Base-by-base conservation (phyloP, 164 flowering plant species). In the Chimonanthus salicifolius region DNA sequence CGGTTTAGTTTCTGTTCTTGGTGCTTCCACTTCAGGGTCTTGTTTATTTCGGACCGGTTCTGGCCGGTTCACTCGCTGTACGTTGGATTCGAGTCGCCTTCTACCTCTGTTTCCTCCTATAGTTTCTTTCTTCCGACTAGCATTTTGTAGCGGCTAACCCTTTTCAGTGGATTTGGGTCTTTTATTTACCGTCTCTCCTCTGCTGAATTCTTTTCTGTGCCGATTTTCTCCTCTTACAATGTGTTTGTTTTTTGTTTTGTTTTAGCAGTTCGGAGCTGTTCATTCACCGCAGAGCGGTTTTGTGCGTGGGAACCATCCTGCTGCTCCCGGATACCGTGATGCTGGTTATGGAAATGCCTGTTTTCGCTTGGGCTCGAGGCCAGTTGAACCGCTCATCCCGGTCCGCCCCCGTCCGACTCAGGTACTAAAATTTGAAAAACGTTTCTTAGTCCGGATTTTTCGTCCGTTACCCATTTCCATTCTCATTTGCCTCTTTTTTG, bases 341-440 rank as follows among this genome's bases (percentile, higher is more conserved):
- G 48, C 58, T 44, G 67, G 16, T 46, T 45, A 68, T 58, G 75
- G 72, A 62, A 48, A 67, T 46, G 73, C 50, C 7, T 49, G 76
- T 33, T 76, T 62, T 13, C 70, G 48, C 21, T 63, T 58, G 3
- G 71, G 49, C 4, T 46, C 68, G 46, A 67, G 65, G 8, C 78
- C 76, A 47, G 67, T 18, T 65, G 70, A 70, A 64, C 76, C 65
- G 65, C 47, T 21, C 49, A 44, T 11, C 15, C 67, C 65, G 43
- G 33, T 49, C 16, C 51, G 49, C 58, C 74, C 71, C 68, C 45
- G 47, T 68, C 70, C 18, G 47, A 6, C 75, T 11, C 75, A 72
- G 75, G 81, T 78, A 68, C 9, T 47, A 13, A 67, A 2, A 72
- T 70, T 48, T 67, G 7, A 6, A 43, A 43, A 54, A 6, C 49